Base-by-base conservation (phyloP, 257 asterid genomes). In the Lithospermum erythrorhizon region DNA sequence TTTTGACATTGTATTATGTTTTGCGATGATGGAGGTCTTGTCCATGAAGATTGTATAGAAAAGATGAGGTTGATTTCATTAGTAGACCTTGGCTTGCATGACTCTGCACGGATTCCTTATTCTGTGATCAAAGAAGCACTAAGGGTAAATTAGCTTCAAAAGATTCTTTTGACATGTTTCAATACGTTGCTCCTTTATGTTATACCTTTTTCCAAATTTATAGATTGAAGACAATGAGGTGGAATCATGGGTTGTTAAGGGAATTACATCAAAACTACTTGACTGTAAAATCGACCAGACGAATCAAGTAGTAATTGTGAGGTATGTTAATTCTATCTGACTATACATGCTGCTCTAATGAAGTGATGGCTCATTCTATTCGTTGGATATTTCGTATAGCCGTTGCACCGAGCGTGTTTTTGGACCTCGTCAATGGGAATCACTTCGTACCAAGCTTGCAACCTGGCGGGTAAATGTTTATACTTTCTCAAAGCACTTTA, bases 281-380 rank as follows among this genome's bases (percentile, higher is more conserved):
- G 94, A 81, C 69, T 86, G 98, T 74, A 89, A 85, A 82, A 89
- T 93, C 32, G 98, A 89, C 75, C 98, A 93, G 64, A 82, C 89
- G 85, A 89, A 93, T 66, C 81, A 84, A 79, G 80, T 76, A 24
- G 79, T 89, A 65, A 71, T 80, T 32, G 94, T 93, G 70, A 89
- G 94, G 97, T 91, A 76, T 29, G 68, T 27, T 54, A 18, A 53
- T 10, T 6, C 20, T 9, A 51, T 25, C 21, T 14, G 22, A 32
- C 54, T 3, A 3, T 16, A 21, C 47, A 1, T 14, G 7, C 37
- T 9, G 45, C 17, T 37, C 1, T 9, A 47, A 27, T 20, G 32
- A 18, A 9, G 10, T 24, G 8, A 58, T 5, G 13, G 16, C 17
- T 18, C 27, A 17, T 27, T 53, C 57, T 5, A 47, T 37, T 29